Percentiles rank a stretch among this genome's conserved stretches.
Evolutionary conservation across 129 eudicot genomes (phyloP).

Genomic region (Oenanthe sinensis): DNA sequence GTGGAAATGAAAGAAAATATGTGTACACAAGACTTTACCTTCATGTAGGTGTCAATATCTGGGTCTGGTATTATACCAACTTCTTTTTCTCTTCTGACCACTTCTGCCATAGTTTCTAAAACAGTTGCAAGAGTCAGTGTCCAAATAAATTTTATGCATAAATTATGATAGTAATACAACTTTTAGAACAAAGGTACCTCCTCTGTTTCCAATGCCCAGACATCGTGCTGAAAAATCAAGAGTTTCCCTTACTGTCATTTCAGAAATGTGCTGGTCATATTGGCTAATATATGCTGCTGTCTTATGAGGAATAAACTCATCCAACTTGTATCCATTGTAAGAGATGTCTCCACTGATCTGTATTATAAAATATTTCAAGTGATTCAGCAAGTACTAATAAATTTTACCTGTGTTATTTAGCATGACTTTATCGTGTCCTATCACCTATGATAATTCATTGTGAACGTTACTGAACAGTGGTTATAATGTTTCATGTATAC

Average conservation of each 20-base stretch:
- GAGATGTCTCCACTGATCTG: constrained; percentile 18
- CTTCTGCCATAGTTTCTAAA: constrained; percentile 14
- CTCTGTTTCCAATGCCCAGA: constrained; percentile 19
- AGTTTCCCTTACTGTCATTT: constrained; percentile 18
- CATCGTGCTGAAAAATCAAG: constrained; percentile 17
- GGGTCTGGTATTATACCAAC: constrained; percentile 15
- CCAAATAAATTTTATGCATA: background rate
- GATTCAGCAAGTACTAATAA: background rate
- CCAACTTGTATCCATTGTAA: constrained; percentile 19
- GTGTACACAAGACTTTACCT: background rate
- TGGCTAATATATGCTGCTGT: constrained; percentile 19
- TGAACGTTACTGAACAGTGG: background rate
- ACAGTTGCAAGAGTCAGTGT: background rate
- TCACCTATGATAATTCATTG: background rate
- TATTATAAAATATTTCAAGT: background rate
- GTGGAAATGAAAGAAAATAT: background rate
- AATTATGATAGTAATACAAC: background rate
- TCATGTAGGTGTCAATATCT: constrained; percentile 22
- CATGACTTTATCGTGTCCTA: background rate
- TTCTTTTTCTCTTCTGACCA: constrained; percentile 13
- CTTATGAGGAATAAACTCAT: constrained; percentile 16
- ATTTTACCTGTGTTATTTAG: background rate
- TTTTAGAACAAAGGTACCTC: constrained; percentile 9
- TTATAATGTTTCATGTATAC: background rate
- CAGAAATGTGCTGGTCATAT: constrained; percentile 17